Evolutionary conservation across 2,329 filamentous ascomycete genomes (phyloP).

Genomic region (Fusarium lateritium): DNA sequence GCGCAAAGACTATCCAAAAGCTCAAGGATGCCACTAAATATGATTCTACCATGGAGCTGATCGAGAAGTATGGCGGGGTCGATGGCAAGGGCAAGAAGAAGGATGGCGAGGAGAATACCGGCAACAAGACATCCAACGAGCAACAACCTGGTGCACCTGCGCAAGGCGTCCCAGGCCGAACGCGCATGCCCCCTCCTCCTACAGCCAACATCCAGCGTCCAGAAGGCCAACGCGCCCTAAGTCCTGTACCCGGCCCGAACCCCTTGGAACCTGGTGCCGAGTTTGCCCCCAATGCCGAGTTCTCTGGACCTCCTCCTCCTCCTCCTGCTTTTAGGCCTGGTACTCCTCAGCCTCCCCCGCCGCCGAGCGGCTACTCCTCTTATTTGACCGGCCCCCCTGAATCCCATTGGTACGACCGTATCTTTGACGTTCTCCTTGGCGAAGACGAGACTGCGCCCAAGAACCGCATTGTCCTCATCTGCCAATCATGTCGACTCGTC

Average conservation of each 20-base stretch:
- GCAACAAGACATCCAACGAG: slow-evolving; percentile 40
- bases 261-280: slow-evolving; percentile 67
- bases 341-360: slow-evolving; percentile 44
- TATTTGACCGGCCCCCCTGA: slow-evolving; percentile 52
- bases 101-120: slow-evolving; percentile 27
- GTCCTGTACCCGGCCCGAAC: slow-evolving; percentile 50
- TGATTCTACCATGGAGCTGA: slow-evolving; percentile 90
- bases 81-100: slow-evolving; percentile 61
- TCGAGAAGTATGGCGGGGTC: slow-evolving; percentile 91
- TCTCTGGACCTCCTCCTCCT: slow-evolving; percentile 21
- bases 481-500: slow-evolving; percentile 84
- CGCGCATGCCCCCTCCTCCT: slow-evolving; percentile 69
- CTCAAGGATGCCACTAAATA: slow-evolving; percentile 97
- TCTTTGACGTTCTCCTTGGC: slow-evolving; percentile 91
- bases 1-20: slow-evolving; percentile 90
- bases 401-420: slow-evolving; percentile 92
- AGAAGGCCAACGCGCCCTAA: slow-evolving; percentile 48
- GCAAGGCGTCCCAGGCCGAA: slow-evolving; percentile 55
- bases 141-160: slow-evolving; percentile 12
- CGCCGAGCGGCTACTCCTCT: slow-evolving; percentile 32
- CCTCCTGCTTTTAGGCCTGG: slow-evolving; percentile 60
- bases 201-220: slow-evolving; percentile 73
- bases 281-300: slow-evolving; percentile 79
- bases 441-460: slow-evolving; percentile 95
- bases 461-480: slow-evolving; percentile 92